Conservation (phyloP, 2,329 filamentous ascomycete species). For the Samsoniella hepiali region DNA sequence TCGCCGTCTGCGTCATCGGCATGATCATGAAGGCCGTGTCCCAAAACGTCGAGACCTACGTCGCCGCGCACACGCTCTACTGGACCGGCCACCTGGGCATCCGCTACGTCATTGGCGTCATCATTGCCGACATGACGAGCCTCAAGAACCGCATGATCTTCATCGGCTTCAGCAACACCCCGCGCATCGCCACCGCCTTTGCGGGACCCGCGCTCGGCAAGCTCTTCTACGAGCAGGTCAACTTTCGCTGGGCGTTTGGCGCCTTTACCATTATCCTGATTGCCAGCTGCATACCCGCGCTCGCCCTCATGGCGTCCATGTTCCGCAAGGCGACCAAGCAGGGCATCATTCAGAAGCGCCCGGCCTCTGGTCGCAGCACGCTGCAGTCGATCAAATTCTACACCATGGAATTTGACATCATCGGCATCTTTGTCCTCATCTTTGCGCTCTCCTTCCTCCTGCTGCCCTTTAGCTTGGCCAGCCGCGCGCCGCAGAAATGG, state of each 20-base stretch:
- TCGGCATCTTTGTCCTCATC: constrained; percentile 51
- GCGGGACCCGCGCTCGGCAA: constrained; percentile 40
- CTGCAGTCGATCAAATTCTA: constrained; percentile 50
- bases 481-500: constrained; percentile 37
- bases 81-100: constrained; percentile 52
- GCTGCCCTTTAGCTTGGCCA: constrained; percentile 46
- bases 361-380: constrained; percentile 47
- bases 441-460: constrained; percentile 50
- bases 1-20: constrained; percentile 45
- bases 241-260: constrained; percentile 53
- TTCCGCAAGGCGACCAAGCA: background rate
- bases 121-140: constrained; percentile 42
- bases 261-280: constrained; percentile 61
- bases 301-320: constrained; percentile 29
- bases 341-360: constrained; percentile 36
- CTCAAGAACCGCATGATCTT: constrained; percentile 43
- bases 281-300: constrained; percentile 40
- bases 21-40: constrained; percentile 64
- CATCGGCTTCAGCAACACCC: constrained; percentile 42
- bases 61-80: constrained; percentile 61
- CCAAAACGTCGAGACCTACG: constrained; percentile 55
- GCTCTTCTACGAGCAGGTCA: constrained; percentile 36
- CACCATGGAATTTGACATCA: constrained; percentile 55
- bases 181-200: constrained; percentile 44
- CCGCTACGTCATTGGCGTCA: constrained; percentile 39